These are phyloP conservation scores for Macrocystidia cucumis DNA, from an alignment of 1,284 basidiomycete genomes.

Conservation along the genomic window DNA sequence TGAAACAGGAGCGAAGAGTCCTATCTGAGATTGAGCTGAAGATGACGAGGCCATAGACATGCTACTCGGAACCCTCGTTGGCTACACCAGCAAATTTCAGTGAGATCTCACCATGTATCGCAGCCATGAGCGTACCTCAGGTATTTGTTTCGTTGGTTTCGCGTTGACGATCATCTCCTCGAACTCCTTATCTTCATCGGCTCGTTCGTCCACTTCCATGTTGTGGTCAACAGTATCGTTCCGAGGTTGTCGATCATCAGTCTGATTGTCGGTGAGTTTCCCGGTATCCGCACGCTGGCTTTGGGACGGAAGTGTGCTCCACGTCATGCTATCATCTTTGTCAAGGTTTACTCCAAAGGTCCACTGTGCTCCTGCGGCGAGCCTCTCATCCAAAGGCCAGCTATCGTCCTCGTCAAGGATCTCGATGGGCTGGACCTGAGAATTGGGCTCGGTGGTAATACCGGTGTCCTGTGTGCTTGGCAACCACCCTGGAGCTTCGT, in stretches of 20 bases:
- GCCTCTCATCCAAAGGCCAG: constrained; percentile 63
- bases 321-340: constrained; percentile 62
- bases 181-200: constrained; percentile 27
- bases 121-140: constrained; percentile 33
- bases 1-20: constrained; percentile 61
- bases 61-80: constrained; percentile 38
- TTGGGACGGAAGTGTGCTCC: constrained; percentile 58
- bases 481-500: constrained; percentile 42
- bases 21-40: constrained; percentile 44
- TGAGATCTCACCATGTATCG: constrained; percentile 10
- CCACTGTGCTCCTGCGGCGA: constrained; percentile 47
- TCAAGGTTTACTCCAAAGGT: constrained; percentile 34
- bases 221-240: too few species aligned
- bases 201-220: constrained; percentile 21
- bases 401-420: constrained; percentile 56
- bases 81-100: constrained; percentile 11
- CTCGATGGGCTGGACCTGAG: constrained; percentile 21
- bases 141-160: constrained; percentile 30
- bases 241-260: too few species aligned
- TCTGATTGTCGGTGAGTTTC: constrained; percentile 12
- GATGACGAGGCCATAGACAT: constrained; percentile 44
- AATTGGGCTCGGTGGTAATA: constrained; percentile 27
- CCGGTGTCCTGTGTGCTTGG: constrained; percentile 54
- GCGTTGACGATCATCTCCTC: constrained; percentile 30
- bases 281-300: constrained; percentile 34